A percentile compares a stretch with the other conserved stretches of the same genome.
These are phyloP conservation scores for Aspergillus novofumigatus DNA, from an alignment of 2,329 filamentous ascomycete genomes.

Conservation along the genomic window DNA sequence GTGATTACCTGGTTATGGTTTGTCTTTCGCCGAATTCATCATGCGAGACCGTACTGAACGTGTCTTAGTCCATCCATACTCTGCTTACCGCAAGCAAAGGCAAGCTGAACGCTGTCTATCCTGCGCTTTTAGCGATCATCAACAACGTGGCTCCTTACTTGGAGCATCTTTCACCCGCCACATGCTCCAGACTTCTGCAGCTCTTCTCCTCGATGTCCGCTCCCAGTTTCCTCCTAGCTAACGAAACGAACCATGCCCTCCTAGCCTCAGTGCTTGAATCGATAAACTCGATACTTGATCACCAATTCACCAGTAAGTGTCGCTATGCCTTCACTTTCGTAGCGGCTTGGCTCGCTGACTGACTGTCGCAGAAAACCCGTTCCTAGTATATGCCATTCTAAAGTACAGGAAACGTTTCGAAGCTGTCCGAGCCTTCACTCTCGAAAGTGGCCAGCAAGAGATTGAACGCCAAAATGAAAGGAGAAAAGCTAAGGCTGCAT, in stretches of 20 bases:
- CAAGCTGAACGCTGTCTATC: slow-evolving; percentile 85
- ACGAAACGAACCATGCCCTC: slow-evolving; percentile 82
- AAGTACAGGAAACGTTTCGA: slow-evolving; percentile 80
- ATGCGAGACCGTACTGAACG: slow-evolving; percentile 4
- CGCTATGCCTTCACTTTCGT: neutral
- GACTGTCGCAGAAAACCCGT: slow-evolving; percentile 63
- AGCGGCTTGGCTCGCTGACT: slow-evolving; percentile 11
- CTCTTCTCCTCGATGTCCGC: slow-evolving; percentile 90
- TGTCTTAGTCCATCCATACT: slow-evolving; percentile 72
- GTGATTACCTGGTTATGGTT: slow-evolving; percentile 87
- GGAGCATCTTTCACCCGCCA: slow-evolving; percentile 67
- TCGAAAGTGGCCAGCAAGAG: slow-evolving; percentile 88
- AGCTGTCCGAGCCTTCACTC: slow-evolving; percentile 77
- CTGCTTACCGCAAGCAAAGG: slow-evolving; percentile 89
- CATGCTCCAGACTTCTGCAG: slow-evolving; percentile 79
- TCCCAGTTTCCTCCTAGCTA: slow-evolving; percentile 84
- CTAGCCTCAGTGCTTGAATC: slow-evolving; percentile 80
- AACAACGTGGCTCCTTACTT: slow-evolving; percentile 88
- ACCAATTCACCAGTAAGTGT: slow-evolving; percentile 70
- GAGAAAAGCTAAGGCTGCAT: slow-evolving; percentile 57
- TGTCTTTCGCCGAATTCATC: slow-evolving; percentile 1
- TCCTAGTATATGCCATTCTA: slow-evolving; percentile 74
- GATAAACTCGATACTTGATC: slow-evolving; percentile 84
- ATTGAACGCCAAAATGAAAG: slow-evolving; percentile 73
- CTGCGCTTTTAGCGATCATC: slow-evolving; percentile 83